Base-by-base conservation (phyloP, 441 rosid genomes). In the Biscutella auriculata region DNA sequence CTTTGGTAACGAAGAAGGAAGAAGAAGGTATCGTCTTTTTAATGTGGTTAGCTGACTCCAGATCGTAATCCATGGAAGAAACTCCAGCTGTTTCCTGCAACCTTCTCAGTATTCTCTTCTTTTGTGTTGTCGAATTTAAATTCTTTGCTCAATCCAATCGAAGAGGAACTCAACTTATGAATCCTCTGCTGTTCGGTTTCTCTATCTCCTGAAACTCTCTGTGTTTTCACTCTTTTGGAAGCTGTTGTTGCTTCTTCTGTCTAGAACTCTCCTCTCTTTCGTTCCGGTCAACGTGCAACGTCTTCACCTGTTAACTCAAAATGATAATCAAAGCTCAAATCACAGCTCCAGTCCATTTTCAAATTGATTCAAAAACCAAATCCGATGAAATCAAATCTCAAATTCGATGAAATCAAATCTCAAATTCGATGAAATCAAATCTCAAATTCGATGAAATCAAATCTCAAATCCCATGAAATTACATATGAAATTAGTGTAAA, bases 21-120 rank as follows among this genome's bases (percentile, higher is more conserved):
- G 39, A 10, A 36, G 19, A 27, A 12, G 15, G 43, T 19, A 6
- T 19, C 14, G 7, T 45, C 41, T 46, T 6, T 19, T 29, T n/a
- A 1, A 35, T 12, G 54, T 79, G 62, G 60, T 88, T 79, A 88
- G 74, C 83, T 79, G 52, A 83, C 78, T 66, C 79, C 86, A 41
- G 98, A 86, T 68, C 87, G 91, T 72, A 88, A 77, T 70, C 83
- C 68, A 1, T 95, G 94, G 80, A 86, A 88, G 83, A 92, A 86
- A 55, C 87, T 82, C 98, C 94, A 88, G 65, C 68, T 77, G 66
- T 75, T 75, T 53, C 85, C 85, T 5, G 82, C 80, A 45, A 84
- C 83, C 57, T 88, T 81, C 69, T 84, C 93, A 1, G 76, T 59
- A 44, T 61, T 67, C 50, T 79, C 88, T 14, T 81, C 92, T 72